These are phyloP conservation scores for Takashimella tepidaria DNA, from an alignment of 1,284 basidiomycete species.

Conservation along the genomic window DNA sequence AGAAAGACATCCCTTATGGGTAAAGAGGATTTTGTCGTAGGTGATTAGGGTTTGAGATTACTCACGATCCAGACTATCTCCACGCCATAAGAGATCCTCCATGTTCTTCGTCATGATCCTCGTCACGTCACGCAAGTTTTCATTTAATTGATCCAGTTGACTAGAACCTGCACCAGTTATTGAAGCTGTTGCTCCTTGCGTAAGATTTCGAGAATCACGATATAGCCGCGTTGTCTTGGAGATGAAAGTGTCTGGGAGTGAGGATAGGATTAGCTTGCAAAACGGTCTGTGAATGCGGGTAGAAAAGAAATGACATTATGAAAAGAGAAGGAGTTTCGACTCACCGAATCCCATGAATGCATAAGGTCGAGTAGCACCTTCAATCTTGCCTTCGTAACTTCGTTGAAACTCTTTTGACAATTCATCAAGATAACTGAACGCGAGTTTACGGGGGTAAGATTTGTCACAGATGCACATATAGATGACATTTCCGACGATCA, in stretches of 20 bases:
- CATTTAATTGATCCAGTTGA: slow-evolving; percentile 82
- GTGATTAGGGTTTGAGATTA: too few species aligned
- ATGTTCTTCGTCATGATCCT: slow-evolving; percentile 99
- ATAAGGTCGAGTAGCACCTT: slow-evolving; percentile 79
- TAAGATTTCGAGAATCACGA: slow-evolving; percentile 78
- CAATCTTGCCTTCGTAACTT: slow-evolving; percentile 86
- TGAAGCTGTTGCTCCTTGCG: slow-evolving; percentile 49
- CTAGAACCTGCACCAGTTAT: slow-evolving; percentile 22
- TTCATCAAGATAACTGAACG: slow-evolving; percentile 96
- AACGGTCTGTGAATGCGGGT: too few species aligned
- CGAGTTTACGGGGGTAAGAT: slow-evolving; percentile 94
- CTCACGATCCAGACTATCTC: slow-evolving; percentile 90
- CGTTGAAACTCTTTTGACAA: slow-evolving; percentile 90
- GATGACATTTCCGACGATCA: slow-evolving; percentile 87
- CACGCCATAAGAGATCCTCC: slow-evolving; percentile 97
- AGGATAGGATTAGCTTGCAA: slow-evolving; percentile 2
- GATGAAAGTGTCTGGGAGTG: slow-evolving; percentile 84
- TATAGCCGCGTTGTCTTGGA: slow-evolving; percentile 94
- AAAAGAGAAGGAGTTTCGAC: too few species aligned
- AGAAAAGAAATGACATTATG: too few species aligned
- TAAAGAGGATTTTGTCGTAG: too few species aligned
- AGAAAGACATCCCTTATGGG: too few species aligned
- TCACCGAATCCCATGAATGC: slow-evolving; percentile 92
- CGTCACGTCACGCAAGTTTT: slow-evolving; percentile 95
- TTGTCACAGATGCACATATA: slow-evolving; percentile 95